These are phyloP conservation scores for Penicillium sp. DNA, from an alignment of 2,329 filamentous ascomycete genomes.

Conservation along the genomic window DNA sequence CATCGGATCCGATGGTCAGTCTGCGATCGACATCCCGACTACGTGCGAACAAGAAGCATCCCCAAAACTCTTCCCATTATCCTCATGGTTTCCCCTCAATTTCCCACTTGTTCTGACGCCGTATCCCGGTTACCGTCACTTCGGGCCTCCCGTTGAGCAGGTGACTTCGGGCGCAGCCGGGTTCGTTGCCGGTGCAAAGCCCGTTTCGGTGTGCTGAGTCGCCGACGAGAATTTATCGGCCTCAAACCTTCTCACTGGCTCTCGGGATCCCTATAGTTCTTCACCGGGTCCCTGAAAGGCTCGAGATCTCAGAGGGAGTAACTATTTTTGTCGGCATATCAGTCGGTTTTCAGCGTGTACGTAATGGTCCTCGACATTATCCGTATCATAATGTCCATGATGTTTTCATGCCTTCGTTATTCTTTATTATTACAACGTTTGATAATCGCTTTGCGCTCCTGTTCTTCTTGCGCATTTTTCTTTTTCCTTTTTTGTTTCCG, in stretches of 20 bases:
- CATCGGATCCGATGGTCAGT: not conserved
- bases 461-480: not conserved
- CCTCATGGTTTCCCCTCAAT: constrained; percentile 1
- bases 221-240: constrained; percentile 16
- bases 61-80: constrained; percentile 32
- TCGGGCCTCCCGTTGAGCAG: constrained; percentile 12
- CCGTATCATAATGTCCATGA: not conserved
- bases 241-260: constrained; percentile 1
- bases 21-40: not conserved
- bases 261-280: not conserved
- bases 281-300: not conserved
- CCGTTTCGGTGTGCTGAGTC: constrained; percentile 6
- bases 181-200: not conserved
- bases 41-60: constrained; percentile 26
- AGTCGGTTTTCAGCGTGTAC: too few species aligned
- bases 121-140: constrained; percentile 16
- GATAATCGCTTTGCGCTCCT: not conserved
- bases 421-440: not conserved
- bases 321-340: too few species aligned
- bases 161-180: constrained; percentile 29
- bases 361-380: too few species aligned
- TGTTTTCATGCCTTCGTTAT: not conserved
- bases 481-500: constrained; percentile 19
- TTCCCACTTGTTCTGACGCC: not conserved
- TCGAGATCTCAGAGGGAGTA: too few species aligned